These are phyloP conservation scores for Globisporangium heterothallicum DNA, from an alignment of 352 stramenopile genomes.

Conservation along the genomic window DNA sequence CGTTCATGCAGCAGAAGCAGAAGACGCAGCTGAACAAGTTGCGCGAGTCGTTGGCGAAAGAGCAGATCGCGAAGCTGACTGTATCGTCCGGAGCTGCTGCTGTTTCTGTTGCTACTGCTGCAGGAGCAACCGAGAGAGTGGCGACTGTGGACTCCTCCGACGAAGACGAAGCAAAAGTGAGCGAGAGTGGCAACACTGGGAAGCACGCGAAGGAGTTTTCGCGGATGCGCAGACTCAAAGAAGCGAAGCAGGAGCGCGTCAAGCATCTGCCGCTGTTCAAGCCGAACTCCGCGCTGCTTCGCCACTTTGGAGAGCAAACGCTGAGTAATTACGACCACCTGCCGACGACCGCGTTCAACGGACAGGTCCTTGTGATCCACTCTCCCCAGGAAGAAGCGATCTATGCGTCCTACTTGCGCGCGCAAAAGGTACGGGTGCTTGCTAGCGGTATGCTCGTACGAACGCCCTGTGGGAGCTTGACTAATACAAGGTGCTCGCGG, in stretches of 20 bases:
- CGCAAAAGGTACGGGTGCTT: slow-evolving; percentile 34
- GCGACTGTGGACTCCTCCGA: too few species aligned
- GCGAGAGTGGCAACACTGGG: slow-evolving; percentile 1
- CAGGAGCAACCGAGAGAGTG: too few species aligned
- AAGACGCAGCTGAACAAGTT: slow-evolving; percentile 38
- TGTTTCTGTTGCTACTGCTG: not conserved
- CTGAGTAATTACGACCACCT: slow-evolving; percentile 48
- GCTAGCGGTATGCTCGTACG: not conserved
- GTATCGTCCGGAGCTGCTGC: slow-evolving; percentile 2
- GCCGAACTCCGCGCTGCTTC: slow-evolving; percentile 42
- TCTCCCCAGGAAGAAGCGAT: slow-evolving; percentile 47
- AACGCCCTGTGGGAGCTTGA: not conserved
- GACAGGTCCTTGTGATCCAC: slow-evolving; percentile 56
- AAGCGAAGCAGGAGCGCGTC: slow-evolving; percentile 37
- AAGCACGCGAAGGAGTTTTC: slow-evolving; percentile 35
- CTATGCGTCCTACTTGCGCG: slow-evolving; percentile 40
- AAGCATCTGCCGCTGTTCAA: slow-evolving; percentile 73
- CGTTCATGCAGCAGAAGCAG: slow-evolving; percentile 34
- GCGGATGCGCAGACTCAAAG: slow-evolving; percentile 49
- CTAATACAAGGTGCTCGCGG: not conserved
- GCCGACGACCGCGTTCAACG: slow-evolving; percentile 41
- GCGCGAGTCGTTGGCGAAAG: slow-evolving; percentile 22
- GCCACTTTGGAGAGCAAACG: slow-evolving; percentile 40
- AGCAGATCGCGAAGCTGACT: slow-evolving; percentile 13
- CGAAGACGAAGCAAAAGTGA: slow-evolving; percentile 10